A percentile compares a stretch with the other conserved stretches of the same genome.
phyloP scores from a whole-genome alignment of 108 stramenopile species.

The Nitzschia palea region DNA sequence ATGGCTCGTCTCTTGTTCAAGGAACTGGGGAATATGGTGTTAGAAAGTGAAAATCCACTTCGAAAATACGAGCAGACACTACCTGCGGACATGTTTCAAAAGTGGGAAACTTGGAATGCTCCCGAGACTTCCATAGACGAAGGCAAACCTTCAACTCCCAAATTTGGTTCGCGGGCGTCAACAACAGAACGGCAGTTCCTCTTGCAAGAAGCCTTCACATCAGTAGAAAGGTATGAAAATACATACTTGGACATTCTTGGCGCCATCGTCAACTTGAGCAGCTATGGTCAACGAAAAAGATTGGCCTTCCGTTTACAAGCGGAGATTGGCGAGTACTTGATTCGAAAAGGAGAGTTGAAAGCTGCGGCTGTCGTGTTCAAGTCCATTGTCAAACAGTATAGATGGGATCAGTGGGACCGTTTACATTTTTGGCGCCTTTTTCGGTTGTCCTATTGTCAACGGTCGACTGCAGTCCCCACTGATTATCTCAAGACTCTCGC shows the following conservation, averaged over 20 bases:
- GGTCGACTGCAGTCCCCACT: slow-evolving; percentile 49
- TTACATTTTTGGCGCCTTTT: slow-evolving; percentile 75
- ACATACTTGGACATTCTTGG: slow-evolving; percentile 56
- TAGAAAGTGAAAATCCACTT: slow-evolving; percentile 47
- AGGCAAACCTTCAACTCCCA: background rate
- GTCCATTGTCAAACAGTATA: slow-evolving; percentile 52
- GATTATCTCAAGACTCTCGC: slow-evolving; percentile 77
- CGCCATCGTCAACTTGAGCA: slow-evolving; percentile 49
- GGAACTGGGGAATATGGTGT: slow-evolving; percentile 54
- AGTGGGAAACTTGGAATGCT: slow-evolving; percentile 67
- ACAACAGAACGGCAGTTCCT: slow-evolving; percentile 21
- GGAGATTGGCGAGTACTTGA: slow-evolving; percentile 66
- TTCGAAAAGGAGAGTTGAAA: slow-evolving; percentile 52
- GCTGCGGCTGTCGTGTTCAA: slow-evolving; percentile 52
- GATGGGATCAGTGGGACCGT: slow-evolving; percentile 73
- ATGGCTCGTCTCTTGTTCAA: slow-evolving; percentile 65
- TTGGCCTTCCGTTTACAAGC: slow-evolving; percentile 58
- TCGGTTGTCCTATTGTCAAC: slow-evolving; percentile 76
- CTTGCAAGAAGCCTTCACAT: slow-evolving; percentile 19
- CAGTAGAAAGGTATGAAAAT: slow-evolving; percentile 40
- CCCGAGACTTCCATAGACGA: background rate
- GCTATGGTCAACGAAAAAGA: slow-evolving; percentile 50
- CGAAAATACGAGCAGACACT: slow-evolving; percentile 30
- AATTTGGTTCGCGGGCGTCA: background rate
- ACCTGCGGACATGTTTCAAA: slow-evolving; percentile 50